phyloP scores from a whole-genome alignment of 805 yeast species.

The Jamesozyma piceae region DNA sequence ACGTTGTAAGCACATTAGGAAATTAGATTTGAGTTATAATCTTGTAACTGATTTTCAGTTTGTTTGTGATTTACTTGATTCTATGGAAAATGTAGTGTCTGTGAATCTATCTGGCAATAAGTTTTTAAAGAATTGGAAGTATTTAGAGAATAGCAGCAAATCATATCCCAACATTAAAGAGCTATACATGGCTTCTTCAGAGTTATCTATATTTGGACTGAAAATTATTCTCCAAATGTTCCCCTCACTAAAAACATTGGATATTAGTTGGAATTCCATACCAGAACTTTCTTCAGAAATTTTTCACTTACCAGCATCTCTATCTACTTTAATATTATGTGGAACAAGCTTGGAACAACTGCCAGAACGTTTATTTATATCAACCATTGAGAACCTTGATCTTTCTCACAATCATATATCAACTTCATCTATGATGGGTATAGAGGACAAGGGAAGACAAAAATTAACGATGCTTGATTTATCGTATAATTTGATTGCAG shows the following conservation, averaged over 20 bases:
- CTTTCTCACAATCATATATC: slow-evolving; percentile 10
- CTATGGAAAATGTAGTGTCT: slow-evolving; percentile 5
- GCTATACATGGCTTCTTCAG: slow-evolving; percentile 23
- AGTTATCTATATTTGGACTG: slow-evolving; percentile 4
- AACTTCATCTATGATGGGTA: not conserved
- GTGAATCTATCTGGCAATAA: slow-evolving; percentile 18
- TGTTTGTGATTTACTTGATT: slow-evolving; percentile 32
- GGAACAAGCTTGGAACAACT: slow-evolving; percentile 9
- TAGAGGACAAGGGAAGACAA: too few relatives aligned
- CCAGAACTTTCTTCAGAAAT: not conserved
- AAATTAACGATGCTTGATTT: slow-evolving; percentile 37
- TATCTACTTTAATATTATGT: slow-evolving; percentile 12
- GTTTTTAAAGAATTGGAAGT: slow-evolving; percentile 3
- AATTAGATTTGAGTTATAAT: slow-evolving; percentile 55
- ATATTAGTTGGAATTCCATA: slow-evolving; percentile 13
- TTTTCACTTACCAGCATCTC: slow-evolving; percentile 6
- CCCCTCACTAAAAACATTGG: slow-evolving; percentile 28
- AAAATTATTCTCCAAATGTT: slow-evolving; percentile 20
- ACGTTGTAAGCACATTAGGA: slow-evolving; percentile 17
- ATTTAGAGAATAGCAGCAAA: not conserved
- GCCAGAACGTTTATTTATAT: slow-evolving; percentile 5
- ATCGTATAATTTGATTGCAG: slow-evolving; percentile 38
- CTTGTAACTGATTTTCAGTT: slow-evolving; percentile 36
- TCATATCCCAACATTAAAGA: slow-evolving; percentile 5
- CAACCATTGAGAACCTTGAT: slow-evolving; percentile 5